Base-by-base conservation (phyloP, 1,284 basidiomycete genomes). In the Ceratobasidium sp. region DNA sequence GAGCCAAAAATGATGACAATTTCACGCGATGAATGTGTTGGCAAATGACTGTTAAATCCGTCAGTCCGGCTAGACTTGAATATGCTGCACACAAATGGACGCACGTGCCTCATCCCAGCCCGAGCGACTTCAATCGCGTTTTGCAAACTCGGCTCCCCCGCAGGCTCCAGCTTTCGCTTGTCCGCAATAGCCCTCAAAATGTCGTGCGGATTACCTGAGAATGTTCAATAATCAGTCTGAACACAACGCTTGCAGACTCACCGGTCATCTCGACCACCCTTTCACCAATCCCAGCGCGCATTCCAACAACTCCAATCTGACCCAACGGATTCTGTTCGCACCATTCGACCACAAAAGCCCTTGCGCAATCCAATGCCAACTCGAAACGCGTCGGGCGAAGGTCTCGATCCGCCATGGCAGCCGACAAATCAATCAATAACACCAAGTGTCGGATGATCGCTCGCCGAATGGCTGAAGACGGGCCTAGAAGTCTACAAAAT, bases 321-420 rank as follows among this genome's bases (percentile, higher is more conserved):
- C 96, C 95, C 20, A 99, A 85, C 0, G 96, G 96, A 76, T 99
- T 99, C 80, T 99, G 97, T 79, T 99, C 97, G 79, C 98, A 99
- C 93, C 96, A 99, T 77, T 99, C 96, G 7, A 86, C 83, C 25
- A 98, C 86, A 74, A 99, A 99, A 73, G 94, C 91, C 68, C 93
- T 86, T 17, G 94, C 86, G 76, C 96, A 96, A 75, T 94, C 90
- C 43, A 99, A 80, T 72, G 90, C 91, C 47, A 98, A 80, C 75
- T 97, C 93, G 73, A 95, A 94, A 68, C 96, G 85, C 20, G 92
- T 95, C 2, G 96, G 94, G 12, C 96, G 86, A 87, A 98, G 92
- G 79, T 99, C 96, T 45, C 94, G 89, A 78, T 98, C 96, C 77
- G 87, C 84, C 95, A 99, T 99, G 0, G 94, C 89, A 1, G 87